A percentile compares a stretch with the other conserved stretches of the same genome.
Conservation (phyloP, 768 basidiomycete species). For the Coprinopsis marcescibilis region DNA sequence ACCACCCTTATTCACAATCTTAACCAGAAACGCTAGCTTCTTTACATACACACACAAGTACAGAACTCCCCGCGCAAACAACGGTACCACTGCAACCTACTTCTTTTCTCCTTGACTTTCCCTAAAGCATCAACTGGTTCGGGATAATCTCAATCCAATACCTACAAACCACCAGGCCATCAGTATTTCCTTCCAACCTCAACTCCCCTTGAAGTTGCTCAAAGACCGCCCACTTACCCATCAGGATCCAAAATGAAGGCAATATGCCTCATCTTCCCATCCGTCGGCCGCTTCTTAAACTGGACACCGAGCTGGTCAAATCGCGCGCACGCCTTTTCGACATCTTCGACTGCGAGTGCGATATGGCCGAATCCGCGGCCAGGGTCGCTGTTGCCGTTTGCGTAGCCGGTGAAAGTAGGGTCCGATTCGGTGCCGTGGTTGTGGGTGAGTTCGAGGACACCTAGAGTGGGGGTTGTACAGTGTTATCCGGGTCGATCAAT, state of each 20-base stretch:
- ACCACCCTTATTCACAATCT: too few relatives aligned
- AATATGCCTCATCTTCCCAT: slow-evolving; percentile 82
- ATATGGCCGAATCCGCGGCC: slow-evolving; percentile 84
- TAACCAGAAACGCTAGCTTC: too few relatives aligned
- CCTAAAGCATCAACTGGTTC: slow-evolving; percentile 9
- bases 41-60: too few relatives aligned
- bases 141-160: slow-evolving; percentile 20
- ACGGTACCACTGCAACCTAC: too few relatives aligned
- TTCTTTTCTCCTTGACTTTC: too few relatives aligned
- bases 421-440: slow-evolving; percentile 90
- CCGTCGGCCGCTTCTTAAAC: slow-evolving; percentile 84
- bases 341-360: slow-evolving; percentile 76
- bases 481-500: background rate
- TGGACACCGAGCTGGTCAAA: slow-evolving; percentile 75
- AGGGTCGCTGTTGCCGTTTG: slow-evolving; percentile 80
- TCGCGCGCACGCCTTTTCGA: slow-evolving; percentile 76
- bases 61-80: too few relatives aligned
- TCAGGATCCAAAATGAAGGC: slow-evolving; percentile 86
- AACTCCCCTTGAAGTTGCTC: background rate
- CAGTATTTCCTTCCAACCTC: background rate
- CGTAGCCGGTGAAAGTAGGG: slow-evolving; percentile 72
- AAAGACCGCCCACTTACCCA: slow-evolving; percentile 39
- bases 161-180: slow-evolving; percentile 5
- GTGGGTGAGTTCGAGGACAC: slow-evolving; percentile 78
- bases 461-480: slow-evolving; percentile 26